A percentile compares a stretch with the other conserved stretches of the same genome.
phyloP scores from a whole-genome alignment of 2,329 filamentous ascomycete species.

The Colletotrichum magnum region DNA sequence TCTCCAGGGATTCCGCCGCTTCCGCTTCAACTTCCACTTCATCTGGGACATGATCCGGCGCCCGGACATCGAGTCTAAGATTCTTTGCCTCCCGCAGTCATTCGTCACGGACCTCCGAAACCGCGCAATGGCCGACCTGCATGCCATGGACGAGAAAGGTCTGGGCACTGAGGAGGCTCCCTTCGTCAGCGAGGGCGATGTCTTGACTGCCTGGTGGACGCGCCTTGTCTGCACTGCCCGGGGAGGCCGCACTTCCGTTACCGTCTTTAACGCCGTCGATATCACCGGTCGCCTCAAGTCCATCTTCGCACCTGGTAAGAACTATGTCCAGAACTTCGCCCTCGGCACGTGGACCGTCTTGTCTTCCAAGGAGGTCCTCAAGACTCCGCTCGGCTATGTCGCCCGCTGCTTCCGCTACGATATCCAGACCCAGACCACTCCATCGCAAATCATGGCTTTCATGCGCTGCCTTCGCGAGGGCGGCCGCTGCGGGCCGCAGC shows the following conservation, averaged over 20 bases:
- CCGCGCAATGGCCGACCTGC: slow-evolving; percentile 49
- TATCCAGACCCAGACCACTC: slow-evolving; percentile 52
- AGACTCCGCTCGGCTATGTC: slow-evolving; percentile 46
- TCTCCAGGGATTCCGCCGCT: slow-evolving; percentile 46
- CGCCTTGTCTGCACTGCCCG: slow-evolving; percentile 40
- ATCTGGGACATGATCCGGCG: slow-evolving; percentile 51
- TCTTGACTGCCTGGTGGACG: slow-evolving; percentile 59
- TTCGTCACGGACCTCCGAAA: slow-evolving; percentile 49
- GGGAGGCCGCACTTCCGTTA: slow-evolving; percentile 42
- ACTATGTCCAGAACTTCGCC: slow-evolving; percentile 48
- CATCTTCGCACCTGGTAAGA: slow-evolving; percentile 36
- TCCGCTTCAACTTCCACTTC: slow-evolving; percentile 52
- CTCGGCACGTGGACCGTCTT: slow-evolving; percentile 43
- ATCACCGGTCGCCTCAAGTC: slow-evolving; percentile 45
- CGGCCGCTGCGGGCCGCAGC: slow-evolving; percentile 39
- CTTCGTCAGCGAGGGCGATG: slow-evolving; percentile 63
- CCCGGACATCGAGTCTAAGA: slow-evolving; percentile 50
- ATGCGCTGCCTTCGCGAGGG: slow-evolving; percentile 43
- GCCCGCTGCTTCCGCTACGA: slow-evolving; percentile 50
- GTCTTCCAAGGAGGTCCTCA: slow-evolving; percentile 43
- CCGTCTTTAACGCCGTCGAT: slow-evolving; percentile 46
- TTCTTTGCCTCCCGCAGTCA: slow-evolving; percentile 55
- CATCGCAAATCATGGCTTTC: slow-evolving; percentile 50
- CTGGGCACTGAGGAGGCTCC: slow-evolving; percentile 42
- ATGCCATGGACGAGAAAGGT: slow-evolving; percentile 31